Evolutionary conservation across 371 early-diverging fungal genomes (phyloP).

Genomic region (Apophysomyces trapeziformis): DNA sequence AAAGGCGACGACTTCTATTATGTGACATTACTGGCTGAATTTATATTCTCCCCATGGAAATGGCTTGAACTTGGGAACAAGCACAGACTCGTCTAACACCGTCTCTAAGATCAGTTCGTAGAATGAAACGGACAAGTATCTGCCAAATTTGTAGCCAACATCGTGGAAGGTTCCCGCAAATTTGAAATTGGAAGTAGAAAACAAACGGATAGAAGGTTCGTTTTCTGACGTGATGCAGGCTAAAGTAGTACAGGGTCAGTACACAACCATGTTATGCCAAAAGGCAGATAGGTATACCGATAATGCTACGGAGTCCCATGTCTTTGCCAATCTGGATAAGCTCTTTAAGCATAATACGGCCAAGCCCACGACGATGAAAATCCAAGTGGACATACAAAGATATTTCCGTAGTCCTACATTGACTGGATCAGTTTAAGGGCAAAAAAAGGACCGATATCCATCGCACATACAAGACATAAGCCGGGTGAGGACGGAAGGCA

Average conservation of each 20-base stretch:
- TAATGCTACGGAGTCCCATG: constrained; percentile 38
- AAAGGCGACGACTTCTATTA: too few species aligned
- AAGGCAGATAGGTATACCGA: constrained; percentile 25
- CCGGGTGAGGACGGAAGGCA: constrained; percentile 42
- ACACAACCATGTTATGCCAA: background rate
- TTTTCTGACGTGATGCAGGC: constrained; percentile 54
- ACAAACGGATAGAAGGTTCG: constrained; percentile 36
- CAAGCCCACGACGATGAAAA: constrained; percentile 50
- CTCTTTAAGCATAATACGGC: constrained; percentile 34
- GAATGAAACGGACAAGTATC: constrained; percentile 45
- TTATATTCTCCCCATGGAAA: constrained; percentile 42
- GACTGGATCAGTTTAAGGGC: background rate
- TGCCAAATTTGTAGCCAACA: constrained; percentile 51
- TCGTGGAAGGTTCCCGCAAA: constrained; percentile 39
- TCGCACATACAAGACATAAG: constrained; percentile 40
- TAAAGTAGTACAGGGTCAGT: background rate
- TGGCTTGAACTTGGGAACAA: constrained; percentile 27
- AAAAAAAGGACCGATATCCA: background rate
- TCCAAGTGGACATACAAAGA: constrained; percentile 48
- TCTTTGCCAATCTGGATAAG: constrained; percentile 39
- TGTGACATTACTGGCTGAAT: constrained; percentile 5
- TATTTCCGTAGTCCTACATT: constrained; percentile 43
- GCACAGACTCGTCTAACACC: constrained; percentile 14
- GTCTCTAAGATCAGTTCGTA: constrained; percentile 39
- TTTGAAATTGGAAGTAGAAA: constrained; percentile 38